Conservation (phyloP, 1,284 basidiomycete genomes). For the Dichomitus squalens region DNA sequence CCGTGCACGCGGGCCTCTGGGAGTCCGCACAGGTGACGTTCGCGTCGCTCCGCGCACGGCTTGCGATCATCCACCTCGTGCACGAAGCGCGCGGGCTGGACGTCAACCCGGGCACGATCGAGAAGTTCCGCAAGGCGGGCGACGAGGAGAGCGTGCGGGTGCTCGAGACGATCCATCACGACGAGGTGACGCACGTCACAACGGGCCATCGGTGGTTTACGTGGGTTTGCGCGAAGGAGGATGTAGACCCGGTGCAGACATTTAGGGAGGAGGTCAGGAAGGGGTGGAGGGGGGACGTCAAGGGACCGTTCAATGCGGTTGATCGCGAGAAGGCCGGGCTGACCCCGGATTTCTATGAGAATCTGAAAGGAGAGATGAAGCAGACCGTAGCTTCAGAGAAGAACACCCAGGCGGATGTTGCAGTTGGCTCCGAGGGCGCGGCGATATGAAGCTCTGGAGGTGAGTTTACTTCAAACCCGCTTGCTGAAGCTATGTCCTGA, state of each 20-base stretch:
- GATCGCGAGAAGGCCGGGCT: slow-evolving; percentile 79
- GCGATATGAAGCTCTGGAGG: background rate
- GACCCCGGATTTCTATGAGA: slow-evolving; percentile 71
- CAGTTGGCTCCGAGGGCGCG: slow-evolving; percentile 15
- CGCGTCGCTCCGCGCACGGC: slow-evolving; percentile 70
- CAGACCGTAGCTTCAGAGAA: slow-evolving; percentile 7
- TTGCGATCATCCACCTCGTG: slow-evolving; percentile 89
- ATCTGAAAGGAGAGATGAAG: slow-evolving; percentile 62
- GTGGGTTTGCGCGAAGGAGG: slow-evolving; percentile 70
- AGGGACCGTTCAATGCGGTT: slow-evolving; percentile 83
- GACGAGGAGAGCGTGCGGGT: slow-evolving; percentile 73
- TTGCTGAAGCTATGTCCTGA: no score
- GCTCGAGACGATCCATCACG: slow-evolving; percentile 79
- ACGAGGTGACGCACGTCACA: slow-evolving; percentile 86
- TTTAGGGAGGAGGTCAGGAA: slow-evolving; percentile 77
- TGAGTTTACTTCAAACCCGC: background rate
- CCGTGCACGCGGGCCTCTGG: slow-evolving; percentile 82
- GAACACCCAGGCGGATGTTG: slow-evolving; percentile 1
- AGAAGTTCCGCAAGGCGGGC: slow-evolving; percentile 70
- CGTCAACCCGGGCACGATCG: slow-evolving; percentile 85
- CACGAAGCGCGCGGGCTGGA: slow-evolving; percentile 89
- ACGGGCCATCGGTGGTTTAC: slow-evolving; percentile 87
- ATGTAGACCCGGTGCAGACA: slow-evolving; percentile 67
- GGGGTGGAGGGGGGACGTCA: slow-evolving; percentile 81
- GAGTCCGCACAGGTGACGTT: slow-evolving; percentile 79